Evolutionary conservation across 1,139 yeast species (phyloP).

Genomic region (Hyphopichia pseudoburtonii): DNA sequence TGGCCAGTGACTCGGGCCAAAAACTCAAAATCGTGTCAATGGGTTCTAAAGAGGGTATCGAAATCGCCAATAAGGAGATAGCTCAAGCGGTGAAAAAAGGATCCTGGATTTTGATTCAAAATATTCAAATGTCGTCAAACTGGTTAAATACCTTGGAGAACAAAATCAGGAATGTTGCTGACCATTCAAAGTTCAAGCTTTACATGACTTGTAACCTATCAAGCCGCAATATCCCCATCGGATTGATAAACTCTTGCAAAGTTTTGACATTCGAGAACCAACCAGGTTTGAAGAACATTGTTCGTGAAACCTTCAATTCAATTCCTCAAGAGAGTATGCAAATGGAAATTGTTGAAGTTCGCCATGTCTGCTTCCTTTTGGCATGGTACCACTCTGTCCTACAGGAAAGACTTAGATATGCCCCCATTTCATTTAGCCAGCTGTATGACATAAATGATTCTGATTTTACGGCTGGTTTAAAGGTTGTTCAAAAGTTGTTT

Average conservation of each 20-base stretch:
- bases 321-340: conserved; percentile 18
- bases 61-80: conserved; percentile 57
- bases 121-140: conserved; percentile 66
- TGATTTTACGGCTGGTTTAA: conserved; percentile 60
- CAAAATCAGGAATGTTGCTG: conserved; percentile 28
- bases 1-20: conserved; percentile 30
- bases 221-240: conserved; percentile 48
- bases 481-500: conserved; percentile 44
- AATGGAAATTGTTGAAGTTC: conserved; percentile 42
- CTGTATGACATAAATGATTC: conserved; percentile 70
- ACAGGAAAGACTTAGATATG: conserved; percentile 57
- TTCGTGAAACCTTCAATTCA: conserved; percentile 42
- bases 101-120: conserved; percentile 74
- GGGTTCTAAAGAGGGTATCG: conserved; percentile 73
- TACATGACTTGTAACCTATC: conserved; percentile 60
- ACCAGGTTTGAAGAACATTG: conserved; percentile 56
- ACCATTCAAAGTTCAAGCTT: conserved; percentile 40
- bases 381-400: conserved; percentile 72
- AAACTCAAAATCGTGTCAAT: conserved; percentile 55
- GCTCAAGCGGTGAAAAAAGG: conserved; percentile 45
- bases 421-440: conserved; percentile 63
- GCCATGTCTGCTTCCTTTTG: conserved; percentile 52
- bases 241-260: conserved; percentile 50
- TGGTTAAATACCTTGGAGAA: conserved; percentile 63
- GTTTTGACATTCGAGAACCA: conserved; percentile 60